Evolutionary conservation across 352 stramenopile species (phyloP), one percentile per base, ranked within the genome.

Genomic region (Phytophthora ramorum): DNA sequence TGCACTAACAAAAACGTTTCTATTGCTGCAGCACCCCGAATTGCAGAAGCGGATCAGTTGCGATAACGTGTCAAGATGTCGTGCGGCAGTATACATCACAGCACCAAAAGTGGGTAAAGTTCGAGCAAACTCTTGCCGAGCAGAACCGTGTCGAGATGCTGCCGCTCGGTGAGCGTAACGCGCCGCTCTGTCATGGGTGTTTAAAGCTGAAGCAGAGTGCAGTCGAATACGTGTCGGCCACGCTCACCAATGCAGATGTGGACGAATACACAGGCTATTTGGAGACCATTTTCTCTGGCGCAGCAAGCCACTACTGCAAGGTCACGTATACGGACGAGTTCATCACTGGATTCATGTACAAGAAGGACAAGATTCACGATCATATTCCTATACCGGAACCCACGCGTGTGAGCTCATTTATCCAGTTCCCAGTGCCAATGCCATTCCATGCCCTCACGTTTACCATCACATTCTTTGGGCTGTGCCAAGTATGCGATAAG

Each of bases 311-410:
- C 57, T 87, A 92, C 50, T 95, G 88, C 68, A 94, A 92, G 55
- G 81, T 96, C 22, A 93, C 91, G 48, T 86, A 85, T 28, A 93
- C 79, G 10, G 88, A 93, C 51, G 88, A 96, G 58, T 93, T 90
- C 40, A 90, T 95, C 59, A 92, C 85, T 52, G 88, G 88, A 14
- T 96, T 96, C 58, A 73, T 96, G 73, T 96, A 92, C 86, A 96
- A 96, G 70, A 96, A 96, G 61, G 88, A 96, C 74, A 96, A 96
- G 60, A 94, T 96, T 40, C 88, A 96, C 66, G 88, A 96, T 44
- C 88, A 96, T 63, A 93, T 96, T 54, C 88, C 88, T 43, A 92
- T 96, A 51, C 88, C 88, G 6, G 86, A 96, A 61, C 86, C 88
- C 0, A 96, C 85, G 26, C 83, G 85, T 41, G 86, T 94, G 58